Base-by-base conservation (phyloP, 2,329 filamentous ascomycete genomes). In the Stachybotrys chartarum region DNA sequence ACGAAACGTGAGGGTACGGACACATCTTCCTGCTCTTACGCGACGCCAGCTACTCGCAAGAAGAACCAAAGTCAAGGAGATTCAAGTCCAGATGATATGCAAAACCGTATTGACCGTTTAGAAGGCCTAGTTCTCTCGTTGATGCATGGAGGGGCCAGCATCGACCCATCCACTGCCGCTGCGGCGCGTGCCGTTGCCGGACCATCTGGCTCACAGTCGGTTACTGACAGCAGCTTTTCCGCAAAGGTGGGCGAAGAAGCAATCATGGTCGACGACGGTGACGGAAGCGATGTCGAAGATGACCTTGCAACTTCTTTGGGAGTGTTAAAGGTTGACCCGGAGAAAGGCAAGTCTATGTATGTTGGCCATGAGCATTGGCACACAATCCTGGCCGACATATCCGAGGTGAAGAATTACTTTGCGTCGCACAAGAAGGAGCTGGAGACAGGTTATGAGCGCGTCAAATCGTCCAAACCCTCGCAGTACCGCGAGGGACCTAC, bases 321-420 rank as follows among this genome's bases (percentile, higher is more conserved):
- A n/a, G 79, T 91, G 50, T 80, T 96, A 66, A 92, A 91, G 66
- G 86, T 96, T 59, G 88, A 92, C 63, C 72, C 79, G 24, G 88
- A 88, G 66, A 88, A 88, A 64, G 86, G 84, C 55, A 91, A 91
- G 69, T 87, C 87, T 30, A 83, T 90, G 73, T 95, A 94, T 67
- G 77, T 93, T 58, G 91, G 90, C 55, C 87, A 91, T 60, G 86
- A 89, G 55, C 88, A 94, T 70, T 95, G 91, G 90, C 86, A 89
- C 63, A 84, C 86, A 45, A 83, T 95, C 54, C 74, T 95, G 54
- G 79, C 84, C 62, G 89, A 92, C 70, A 94, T 99, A 60, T 80
- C 90, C 10, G 94, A 99, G 74, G 93, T 99, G 30, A 96, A 93
- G 68, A 92, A 87, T 62, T 97, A 94, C 73, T 97, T 96, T 65